Percentiles rank a stretch among this genome's conserved stretches.
Evolutionary conservation across 2,329 filamentous ascomycete genomes (phyloP).

Genomic region (Alternaria rosae): DNA sequence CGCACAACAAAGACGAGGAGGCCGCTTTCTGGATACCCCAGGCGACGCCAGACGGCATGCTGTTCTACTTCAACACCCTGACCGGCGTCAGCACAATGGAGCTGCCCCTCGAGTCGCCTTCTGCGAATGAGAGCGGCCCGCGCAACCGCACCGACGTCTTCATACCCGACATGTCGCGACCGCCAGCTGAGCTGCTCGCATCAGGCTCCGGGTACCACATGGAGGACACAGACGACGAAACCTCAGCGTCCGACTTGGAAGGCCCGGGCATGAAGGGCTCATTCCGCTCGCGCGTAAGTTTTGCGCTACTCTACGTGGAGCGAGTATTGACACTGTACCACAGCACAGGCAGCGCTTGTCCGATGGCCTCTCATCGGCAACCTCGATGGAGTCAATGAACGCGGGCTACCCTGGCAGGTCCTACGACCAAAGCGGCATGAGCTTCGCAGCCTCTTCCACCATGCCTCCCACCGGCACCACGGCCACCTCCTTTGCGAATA

Average conservation of each 20-base stretch:
- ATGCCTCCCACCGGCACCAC: constrained; percentile 60
- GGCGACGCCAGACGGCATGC: constrained; percentile 86
- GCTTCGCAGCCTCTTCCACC: constrained; percentile 53
- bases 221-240: constrained; percentile 89
- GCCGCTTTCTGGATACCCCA: constrained; percentile 99
- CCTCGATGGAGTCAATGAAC: constrained; percentile 90
- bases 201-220: constrained; percentile 79
- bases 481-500: constrained; percentile 63
- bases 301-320: constrained; percentile 4
- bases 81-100: constrained; percentile 96
- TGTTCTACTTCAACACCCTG: constrained; percentile 99
- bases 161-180: constrained; percentile 87
- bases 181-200: constrained; percentile 90
- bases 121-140: constrained; percentile 81
- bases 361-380: constrained; percentile 81
- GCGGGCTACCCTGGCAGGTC: constrained; percentile 68
- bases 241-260: constrained; percentile 82
- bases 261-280: constrained; percentile 77
- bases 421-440: constrained; percentile 51
- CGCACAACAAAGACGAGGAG: constrained; percentile 71
- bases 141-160: constrained; percentile 87
- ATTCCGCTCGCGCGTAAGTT: constrained; percentile 71
- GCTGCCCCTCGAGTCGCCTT: constrained; percentile 89
- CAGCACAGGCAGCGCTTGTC: constrained; percentile 62
- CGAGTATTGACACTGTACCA: constrained; percentile 24